phyloP scores from a whole-genome alignment of 768 basidiomycete genomes.

The Podaxis pistillaris region DNA sequence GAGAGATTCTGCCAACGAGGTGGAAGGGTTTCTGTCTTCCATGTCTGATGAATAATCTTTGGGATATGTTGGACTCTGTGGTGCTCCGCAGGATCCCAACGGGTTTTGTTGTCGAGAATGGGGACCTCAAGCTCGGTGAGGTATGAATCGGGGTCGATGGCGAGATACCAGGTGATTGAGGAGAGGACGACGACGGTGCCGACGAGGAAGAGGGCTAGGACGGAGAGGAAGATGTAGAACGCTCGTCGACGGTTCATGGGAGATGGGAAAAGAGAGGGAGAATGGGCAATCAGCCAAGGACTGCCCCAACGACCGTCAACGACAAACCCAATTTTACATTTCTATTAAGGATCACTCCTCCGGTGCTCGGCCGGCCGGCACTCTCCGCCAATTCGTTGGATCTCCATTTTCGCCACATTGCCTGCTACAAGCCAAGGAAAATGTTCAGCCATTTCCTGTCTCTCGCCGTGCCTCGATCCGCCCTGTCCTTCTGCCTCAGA shows the following conservation, averaged over 20 bases:
- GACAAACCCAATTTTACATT: constrained; percentile 14
- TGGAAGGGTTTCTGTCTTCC: constrained; percentile 91
- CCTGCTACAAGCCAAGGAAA: background rate
- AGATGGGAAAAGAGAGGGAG: constrained; percentile 14
- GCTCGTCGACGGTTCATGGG: constrained; percentile 46
- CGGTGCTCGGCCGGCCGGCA: constrained; percentile 10
- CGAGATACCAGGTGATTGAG: constrained; percentile 86
- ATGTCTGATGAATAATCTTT: constrained; percentile 95
- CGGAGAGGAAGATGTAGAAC: constrained; percentile 41
- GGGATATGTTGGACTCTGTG: constrained; percentile 76
- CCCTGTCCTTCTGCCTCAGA: background rate
- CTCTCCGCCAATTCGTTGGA: background rate
- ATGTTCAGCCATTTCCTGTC: background rate
- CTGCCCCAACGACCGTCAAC: constrained; percentile 4
- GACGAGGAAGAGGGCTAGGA: constrained; percentile 73
- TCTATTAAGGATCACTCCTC: constrained; percentile 1
- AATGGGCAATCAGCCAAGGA: constrained; percentile 5
- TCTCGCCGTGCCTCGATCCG: background rate
- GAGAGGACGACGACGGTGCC: constrained; percentile 92
- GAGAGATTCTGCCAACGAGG: constrained; percentile 78
- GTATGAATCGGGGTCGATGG: constrained; percentile 77
- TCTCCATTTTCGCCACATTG: background rate
- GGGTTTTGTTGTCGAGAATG: constrained; percentile 47
- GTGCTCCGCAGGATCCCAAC: constrained; percentile 64
- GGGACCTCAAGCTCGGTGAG: constrained; percentile 77